phyloP scores from a whole-genome alignment of 306 rosid species.

The Sophora flavescens region DNA sequence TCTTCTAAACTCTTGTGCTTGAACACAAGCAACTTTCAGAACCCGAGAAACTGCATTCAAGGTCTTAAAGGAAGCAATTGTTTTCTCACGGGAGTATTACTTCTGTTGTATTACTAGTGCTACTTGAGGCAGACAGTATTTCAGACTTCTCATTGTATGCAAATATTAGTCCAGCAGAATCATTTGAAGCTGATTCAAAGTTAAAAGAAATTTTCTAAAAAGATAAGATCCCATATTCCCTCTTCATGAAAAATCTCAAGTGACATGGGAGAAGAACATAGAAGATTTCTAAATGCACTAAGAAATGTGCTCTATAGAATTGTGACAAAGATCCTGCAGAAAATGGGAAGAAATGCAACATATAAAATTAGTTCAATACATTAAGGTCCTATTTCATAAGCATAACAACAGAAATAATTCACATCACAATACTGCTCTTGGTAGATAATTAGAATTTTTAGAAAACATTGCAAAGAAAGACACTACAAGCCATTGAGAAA shows the following conservation, averaged over 20 bases:
- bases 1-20: slow-evolving; percentile 80
- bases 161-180: slow-evolving; percentile 53
- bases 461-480: slow-evolving; percentile 25
- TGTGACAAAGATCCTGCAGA: slow-evolving; percentile 75
- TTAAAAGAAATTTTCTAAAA: slow-evolving; percentile 91
- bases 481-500: slow-evolving; percentile 31
- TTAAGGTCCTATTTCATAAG: slow-evolving; percentile 31
- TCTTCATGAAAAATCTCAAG: slow-evolving; percentile 78
- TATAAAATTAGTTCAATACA: slow-evolving; percentile 33
- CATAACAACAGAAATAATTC: slow-evolving; percentile 20
- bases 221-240: slow-evolving; percentile 93
- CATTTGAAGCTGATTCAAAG: slow-evolving; percentile 66
- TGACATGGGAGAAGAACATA: slow-evolving; percentile 68
- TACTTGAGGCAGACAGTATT: slow-evolving; percentile 56
- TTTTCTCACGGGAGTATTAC: slow-evolving; percentile 77
- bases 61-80: slow-evolving; percentile 75
- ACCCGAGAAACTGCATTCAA: slow-evolving; percentile 81
- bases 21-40: slow-evolving; percentile 89
- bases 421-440: not conserved
- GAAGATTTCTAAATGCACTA: slow-evolving; percentile 71
- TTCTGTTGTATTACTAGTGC: slow-evolving; percentile 51
- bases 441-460: slow-evolving; percentile 22
- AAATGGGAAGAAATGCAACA: slow-evolving; percentile 42
- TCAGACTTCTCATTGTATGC: slow-evolving; percentile 52
- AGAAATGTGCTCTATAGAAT: slow-evolving; percentile 76